Evolutionary conservation across 1,284 basidiomycete species (phyloP), one percentile per base, ranked within the genome.

Genomic region (Porodaedalea pini): DNA sequence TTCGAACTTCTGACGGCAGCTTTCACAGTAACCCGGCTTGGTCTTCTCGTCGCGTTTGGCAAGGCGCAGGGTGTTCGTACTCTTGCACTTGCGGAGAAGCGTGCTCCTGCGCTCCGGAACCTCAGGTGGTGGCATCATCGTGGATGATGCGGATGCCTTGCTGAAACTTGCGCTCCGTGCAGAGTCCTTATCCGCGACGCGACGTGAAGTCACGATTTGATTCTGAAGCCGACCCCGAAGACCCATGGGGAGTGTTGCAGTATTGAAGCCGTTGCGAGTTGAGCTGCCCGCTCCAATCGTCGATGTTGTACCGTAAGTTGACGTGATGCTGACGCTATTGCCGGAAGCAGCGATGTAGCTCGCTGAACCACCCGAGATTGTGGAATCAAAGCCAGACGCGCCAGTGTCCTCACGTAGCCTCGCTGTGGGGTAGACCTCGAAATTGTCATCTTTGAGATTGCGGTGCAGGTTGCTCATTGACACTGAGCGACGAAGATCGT

Each of bases 11-110:
- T 82, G 68, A 21, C 96, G 82, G 72, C 97, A 99, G 71, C 95
- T 97, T 70, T 99, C 97, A 73, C 97, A 99, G 73, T 98, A 99
- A 8, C 97, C 97, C 5, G 95, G 92, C 71, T 93, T 98, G 67
- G 81, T 88, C 53, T 82, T 88, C 73, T 93, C 92, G 61, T 92
- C 88, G 37, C 90, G 82, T 66, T 82, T 86, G 5, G 88, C 82
- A 53, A 90, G 72, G 62, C 82, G 78, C 48, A 92, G 71, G 0
- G 86, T 89, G 66, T 88, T 88, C 48, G 86, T 91, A 63, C 89
- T 91, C 65, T 83, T 82, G 65, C 85, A 87, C 70, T 88, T 92
- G 65, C 81, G 78, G 51, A 92, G 73, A 51, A 81, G 54, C 21
- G 70, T 71, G 27, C 74, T 73, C 34, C 69, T 69, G 44, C 76